Evolutionary conservation across 2,329 filamentous ascomycete genomes (phyloP), one percentile per base, ranked within the genome.

Genomic region (Sarocladium strictum): DNA sequence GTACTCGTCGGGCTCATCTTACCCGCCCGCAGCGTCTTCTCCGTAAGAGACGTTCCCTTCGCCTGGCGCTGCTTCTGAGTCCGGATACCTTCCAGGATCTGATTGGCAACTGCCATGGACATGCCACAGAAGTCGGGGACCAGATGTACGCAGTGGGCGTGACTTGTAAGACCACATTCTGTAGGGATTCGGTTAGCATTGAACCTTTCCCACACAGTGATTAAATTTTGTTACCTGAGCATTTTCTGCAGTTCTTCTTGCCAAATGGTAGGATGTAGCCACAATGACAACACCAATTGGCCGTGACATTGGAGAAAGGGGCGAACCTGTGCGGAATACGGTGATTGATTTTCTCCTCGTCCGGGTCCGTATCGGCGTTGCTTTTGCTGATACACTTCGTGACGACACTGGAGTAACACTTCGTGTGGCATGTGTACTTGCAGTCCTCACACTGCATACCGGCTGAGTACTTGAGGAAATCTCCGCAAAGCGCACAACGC

Each of bases 321-420:
- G 93, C 86, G 77, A 97, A 99, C 54, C 94, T 87, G 80, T 99
- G 94, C 9, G 94, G 94, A 67, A 99, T 99, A 60, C 94, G 89
- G 69, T 99, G 94, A 69, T 99, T 99, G 82, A 99, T 95, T 78
- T 97, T 99, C 73, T 97, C 94, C 72, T 99, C 94, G 72, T 99
- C 94, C 21, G 94, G 93, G 69, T 99, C 94, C 5, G 90, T 96
- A 71, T 99, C 94, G 59, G 94, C 93, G 68, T 99, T 99, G 59
- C 93, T 97, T 71, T 99, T 97, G 75, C 93, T 97, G 71, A 99
- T 99, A 75, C 94, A 99, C 73, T 99, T 99, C 59, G 94, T 99
- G 63, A 99, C 94, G 47, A 99, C 94, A 70, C 92, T 96, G 15
- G 84, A 76, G 71, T 97, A 99, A 69, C 94, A 99, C 73, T 97